phyloP scores from a whole-genome alignment of 2,329 filamentous ascomycete species.

The Colletotrichum noveboracense region DNA sequence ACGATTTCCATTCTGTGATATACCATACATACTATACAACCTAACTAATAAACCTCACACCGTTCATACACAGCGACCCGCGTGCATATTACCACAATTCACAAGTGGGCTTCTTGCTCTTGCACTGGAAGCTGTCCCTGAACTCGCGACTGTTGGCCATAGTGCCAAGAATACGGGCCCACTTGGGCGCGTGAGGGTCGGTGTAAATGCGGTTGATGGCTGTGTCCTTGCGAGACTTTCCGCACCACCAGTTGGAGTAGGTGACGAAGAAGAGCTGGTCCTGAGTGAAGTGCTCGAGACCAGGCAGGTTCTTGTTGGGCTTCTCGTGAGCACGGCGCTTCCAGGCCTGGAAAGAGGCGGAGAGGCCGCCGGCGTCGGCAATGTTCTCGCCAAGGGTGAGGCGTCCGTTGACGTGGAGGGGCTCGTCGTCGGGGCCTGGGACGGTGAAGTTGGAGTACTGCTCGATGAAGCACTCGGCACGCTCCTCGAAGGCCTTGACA shows the following conservation, averaged over 20 bases:
- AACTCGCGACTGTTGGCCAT: conserved; percentile 73
- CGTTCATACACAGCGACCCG: not conserved
- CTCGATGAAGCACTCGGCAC: conserved; percentile 70
- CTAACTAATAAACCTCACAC: not conserved
- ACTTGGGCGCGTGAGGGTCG: conserved; percentile 70
- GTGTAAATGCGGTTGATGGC: conserved; percentile 63
- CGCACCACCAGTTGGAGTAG: conserved; percentile 71
- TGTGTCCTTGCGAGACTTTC: conserved; percentile 64
- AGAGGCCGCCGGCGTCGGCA: conserved; percentile 71
- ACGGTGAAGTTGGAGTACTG: conserved; percentile 69
- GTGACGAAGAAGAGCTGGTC: conserved; percentile 75
- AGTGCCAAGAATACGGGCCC: conserved; percentile 65
- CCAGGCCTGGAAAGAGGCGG: conserved; percentile 70
- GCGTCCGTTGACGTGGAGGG: conserved; percentile 66
- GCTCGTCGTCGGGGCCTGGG: conserved; percentile 57
- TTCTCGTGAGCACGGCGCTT: conserved; percentile 58
- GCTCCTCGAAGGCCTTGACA: conserved; percentile 60
- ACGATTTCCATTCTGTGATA: not conserved
- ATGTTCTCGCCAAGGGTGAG: conserved; percentile 74
- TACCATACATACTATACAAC: not conserved
- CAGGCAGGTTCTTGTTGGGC: conserved; percentile 61
- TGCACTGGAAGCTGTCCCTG: conserved; percentile 70
- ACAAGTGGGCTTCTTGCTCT: conserved; percentile 48
- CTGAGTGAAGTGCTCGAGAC: conserved; percentile 65
- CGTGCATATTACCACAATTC: conserved; percentile 14